Evolutionary conservation across 1,284 basidiomycete species (phyloP), one percentile per base, ranked within the genome.

Genomic region (Cutaneotrichosporon mucoides): DNA sequence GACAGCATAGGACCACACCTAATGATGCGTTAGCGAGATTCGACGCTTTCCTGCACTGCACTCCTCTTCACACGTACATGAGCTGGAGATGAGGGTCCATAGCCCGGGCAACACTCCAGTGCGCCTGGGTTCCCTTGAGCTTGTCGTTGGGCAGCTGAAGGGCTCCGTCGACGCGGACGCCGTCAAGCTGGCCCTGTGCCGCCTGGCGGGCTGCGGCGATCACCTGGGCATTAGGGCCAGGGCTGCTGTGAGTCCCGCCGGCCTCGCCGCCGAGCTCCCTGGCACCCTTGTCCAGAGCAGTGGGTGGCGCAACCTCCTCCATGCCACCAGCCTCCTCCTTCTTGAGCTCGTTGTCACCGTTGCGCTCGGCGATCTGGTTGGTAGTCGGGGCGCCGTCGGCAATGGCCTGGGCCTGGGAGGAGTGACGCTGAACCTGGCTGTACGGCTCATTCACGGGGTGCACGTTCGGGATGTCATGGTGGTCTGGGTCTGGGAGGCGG

Each of bases 1-100:
- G 88, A 85, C 64, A 99, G 79, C 44, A 98, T 81, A 10, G 94
- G 94, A 1, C 93, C 93, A 56, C 79, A 79, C 73, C 75, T 77
- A 55, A 12, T 38, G 44, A 45, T 33, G 34, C 34, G 55, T 63
- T 33, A 55, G 53, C 47, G 24, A 24, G 24, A 24, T 24, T 24
- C 5, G 24, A 15, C 11, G 16, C 15, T 35, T 6, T 42, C 12
- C 16, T 33, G 24, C 24, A 40, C 15, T 5, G 15, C 46, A 5
- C 46, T 10, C 4, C 33, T 33, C 3, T 75, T 60, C 57, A 7
- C 11, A 48, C 53, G 15, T 45, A 79, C 78, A 80, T 77, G 52
- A 80, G 58, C 64, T 80, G 79, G 6, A 80, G 66, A 65, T 79
- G 78, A 3, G 79, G 79, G 4, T 70, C 58, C 79, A 80, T 80